A percentile compares a stretch with the other conserved stretches of the same genome.
Conservation (phyloP, 1,284 basidiomycete species). For the Sporisorium iseilematis-ciliati region DNA sequence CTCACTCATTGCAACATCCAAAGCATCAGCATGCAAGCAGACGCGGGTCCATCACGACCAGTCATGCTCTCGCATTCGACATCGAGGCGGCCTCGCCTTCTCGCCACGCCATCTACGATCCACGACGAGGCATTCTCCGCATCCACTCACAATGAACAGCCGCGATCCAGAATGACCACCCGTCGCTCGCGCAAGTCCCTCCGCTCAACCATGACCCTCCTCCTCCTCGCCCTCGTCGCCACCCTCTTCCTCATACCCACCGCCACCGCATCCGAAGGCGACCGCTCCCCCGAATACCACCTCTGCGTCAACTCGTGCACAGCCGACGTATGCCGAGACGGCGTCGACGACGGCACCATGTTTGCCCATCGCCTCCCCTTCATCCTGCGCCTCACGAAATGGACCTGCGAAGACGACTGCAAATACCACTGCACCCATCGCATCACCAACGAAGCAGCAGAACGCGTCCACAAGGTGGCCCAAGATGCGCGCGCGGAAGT, state of each 20-base stretch:
- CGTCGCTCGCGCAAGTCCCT: neutral
- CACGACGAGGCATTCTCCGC: neutral
- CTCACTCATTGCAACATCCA: too few species aligned
- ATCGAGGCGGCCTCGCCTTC: neutral
- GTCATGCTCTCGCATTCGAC: neutral
- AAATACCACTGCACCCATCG: conserved; percentile 88
- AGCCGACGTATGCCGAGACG: conserved; percentile 56
- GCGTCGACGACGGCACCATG: conserved; percentile 63
- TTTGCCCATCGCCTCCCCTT: conserved; percentile 72
- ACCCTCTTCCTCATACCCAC: conserved; percentile 16
- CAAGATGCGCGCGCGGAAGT: conserved; percentile 65
- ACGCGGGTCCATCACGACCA: conserved; percentile 22
- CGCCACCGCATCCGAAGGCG: conserved; percentile 61
- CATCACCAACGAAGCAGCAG: conserved; percentile 78
- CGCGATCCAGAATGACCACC: neutral
- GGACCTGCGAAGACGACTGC: conserved; percentile 89
- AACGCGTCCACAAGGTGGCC: conserved; percentile 53
- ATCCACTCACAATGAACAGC: neutral
- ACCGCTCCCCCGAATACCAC: conserved; percentile 62
- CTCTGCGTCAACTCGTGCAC: conserved; percentile 62
- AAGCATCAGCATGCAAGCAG: neutral
- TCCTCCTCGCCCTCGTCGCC: conserved; percentile 19
- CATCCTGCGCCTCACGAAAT: conserved; percentile 72
- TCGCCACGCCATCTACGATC: neutral
- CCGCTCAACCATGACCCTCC: conserved; percentile 10